phyloP scores from a whole-genome alignment of 2,329 filamentous ascomycete species.

The Grosmannia clavigera region DNA sequence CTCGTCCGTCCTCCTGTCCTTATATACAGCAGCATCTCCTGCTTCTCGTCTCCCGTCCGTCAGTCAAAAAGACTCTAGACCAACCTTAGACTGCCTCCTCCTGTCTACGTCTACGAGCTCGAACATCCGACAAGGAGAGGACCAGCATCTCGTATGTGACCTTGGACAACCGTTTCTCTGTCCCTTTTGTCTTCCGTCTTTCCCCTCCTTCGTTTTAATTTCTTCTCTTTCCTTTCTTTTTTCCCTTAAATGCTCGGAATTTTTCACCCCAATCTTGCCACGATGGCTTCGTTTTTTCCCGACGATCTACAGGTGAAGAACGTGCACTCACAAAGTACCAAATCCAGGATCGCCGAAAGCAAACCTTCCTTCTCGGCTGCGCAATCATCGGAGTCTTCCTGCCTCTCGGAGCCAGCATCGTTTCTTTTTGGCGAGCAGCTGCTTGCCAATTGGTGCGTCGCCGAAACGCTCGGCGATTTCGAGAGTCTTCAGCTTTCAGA shows the following conservation, averaged over 20 bases:
- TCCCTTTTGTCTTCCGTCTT: neutral
- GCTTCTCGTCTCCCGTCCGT: neutral
- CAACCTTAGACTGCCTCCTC: no score
- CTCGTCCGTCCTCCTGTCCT: neutral
- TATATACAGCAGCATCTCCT: neutral
- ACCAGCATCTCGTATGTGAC: neutral
- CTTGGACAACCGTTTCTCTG: neutral
- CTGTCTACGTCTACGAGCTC: neutral
- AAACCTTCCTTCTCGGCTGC: slow-evolving; percentile 4
- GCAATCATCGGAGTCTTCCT: slow-evolving; percentile 11
- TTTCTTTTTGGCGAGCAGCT: neutral
- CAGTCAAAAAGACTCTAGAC: neutral
- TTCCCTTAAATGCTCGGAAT: neutral
- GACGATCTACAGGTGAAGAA: slow-evolving; percentile 17
- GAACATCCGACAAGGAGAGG: neutral
- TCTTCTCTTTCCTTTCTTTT: neutral
- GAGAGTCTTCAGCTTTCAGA: neutral
- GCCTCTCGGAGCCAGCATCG: neutral
- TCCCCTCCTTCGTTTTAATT: neutral
- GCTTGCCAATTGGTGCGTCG: neutral
- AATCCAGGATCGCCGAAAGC: slow-evolving; percentile 13
- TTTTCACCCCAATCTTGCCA: neutral
- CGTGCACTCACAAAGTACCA: slow-evolving; percentile 20
- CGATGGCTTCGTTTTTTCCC: slow-evolving; percentile 17
- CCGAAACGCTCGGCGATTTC: neutral